Evolutionary conservation across 106 monocot species (phyloP), one percentile per base, ranked within the genome.

Genomic region (Dendrobium officinale): DNA sequence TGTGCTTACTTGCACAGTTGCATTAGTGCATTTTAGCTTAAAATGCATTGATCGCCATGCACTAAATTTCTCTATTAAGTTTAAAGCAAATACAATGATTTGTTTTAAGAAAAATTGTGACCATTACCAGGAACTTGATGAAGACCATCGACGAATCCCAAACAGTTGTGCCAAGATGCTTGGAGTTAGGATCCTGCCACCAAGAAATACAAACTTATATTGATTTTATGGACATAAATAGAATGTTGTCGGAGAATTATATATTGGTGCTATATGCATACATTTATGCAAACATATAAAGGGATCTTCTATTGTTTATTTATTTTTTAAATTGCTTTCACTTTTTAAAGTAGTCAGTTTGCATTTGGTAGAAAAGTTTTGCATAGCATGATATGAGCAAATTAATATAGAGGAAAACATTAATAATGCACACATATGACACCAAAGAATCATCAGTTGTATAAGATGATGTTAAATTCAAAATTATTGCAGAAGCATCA

Each of bases 61-160:
- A 66, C 6, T 0, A 66, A 9, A 26, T 66, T 0, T 66, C 24
- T 26, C 2, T 7, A 66, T 66, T 66, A 72, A 37, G 40, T 37
- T 72, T 72, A 16, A 72, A 72, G 1, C 16, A 16, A 73, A 73
- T 19, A 41, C 26, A 67, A 67, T 29, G 72, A 29, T 40, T 72
- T 72, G 29, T 72, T 40, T 27, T 6, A 72, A 37, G 44, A 74
- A 20, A 47, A 44, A 20, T 51, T 81, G 41, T n/a, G 42, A 29
- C n/a, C n/a, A n/a, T 81, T 91, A 99, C 95, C 95, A 99, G 81
- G 85, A 84, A 99, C 78, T 99, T 99, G 78, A 91, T 81, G 59
- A 99, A 92, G 19, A 99, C 95, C 89, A 99, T 91, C 9, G 98
- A 99, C 68, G 98, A 95, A 91, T 99, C 98, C 98, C 98, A 99